Base-by-base conservation (phyloP, 768 basidiomycete genomes). In the Leccinum subgranulosum region DNA sequence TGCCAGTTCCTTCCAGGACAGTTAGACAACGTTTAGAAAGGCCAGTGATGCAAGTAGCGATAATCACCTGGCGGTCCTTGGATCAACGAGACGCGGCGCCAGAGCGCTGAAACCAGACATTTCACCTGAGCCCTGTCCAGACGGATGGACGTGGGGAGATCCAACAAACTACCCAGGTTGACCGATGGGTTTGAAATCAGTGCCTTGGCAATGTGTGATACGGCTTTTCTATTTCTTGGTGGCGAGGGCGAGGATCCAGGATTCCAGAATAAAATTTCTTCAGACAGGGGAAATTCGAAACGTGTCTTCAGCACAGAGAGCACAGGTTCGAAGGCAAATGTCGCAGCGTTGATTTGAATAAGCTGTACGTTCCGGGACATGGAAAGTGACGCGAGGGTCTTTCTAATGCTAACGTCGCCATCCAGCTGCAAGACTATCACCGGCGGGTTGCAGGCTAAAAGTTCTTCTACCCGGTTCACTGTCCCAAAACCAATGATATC, bases 1-100 rank as follows among this genome's bases (percentile, higher is more conserved):
- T 89, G 1, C 87, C 87, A 0, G 87, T 89, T 1, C 87, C 87
- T 88, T 27, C 8, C 2, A 2, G 5, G 8, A 47, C 10, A 14
- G 8, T 64, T 19, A 66, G 41, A 52, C 11, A 3, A 6, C 0
- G 21, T n/a, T 4, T 3, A 12, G 14, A 3, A 34, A 19, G 10
- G 5, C 19, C 19, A 23, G 11, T 11, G 21, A 10, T 21, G 6
- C n/a, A 1, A 8, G 15, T 3, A 12, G 15, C 0, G 4, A 6
- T 72, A 23, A 69, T 47, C 6, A 86, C 87, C 87, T 25, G 87
- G 87, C 0, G 87, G 87, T 0, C 87, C 87, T 72, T 88, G 87
- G 10, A 89, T 84, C 3, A 88, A 64, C 0, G 85, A 81, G 0
- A 89, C 73, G 4, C 66, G 72, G 54, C 86, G 81, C 0, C 73